These are phyloP conservation scores for Clavispora phyllophila DNA, from an alignment of 805 yeast species.

Conservation along the genomic window DNA sequence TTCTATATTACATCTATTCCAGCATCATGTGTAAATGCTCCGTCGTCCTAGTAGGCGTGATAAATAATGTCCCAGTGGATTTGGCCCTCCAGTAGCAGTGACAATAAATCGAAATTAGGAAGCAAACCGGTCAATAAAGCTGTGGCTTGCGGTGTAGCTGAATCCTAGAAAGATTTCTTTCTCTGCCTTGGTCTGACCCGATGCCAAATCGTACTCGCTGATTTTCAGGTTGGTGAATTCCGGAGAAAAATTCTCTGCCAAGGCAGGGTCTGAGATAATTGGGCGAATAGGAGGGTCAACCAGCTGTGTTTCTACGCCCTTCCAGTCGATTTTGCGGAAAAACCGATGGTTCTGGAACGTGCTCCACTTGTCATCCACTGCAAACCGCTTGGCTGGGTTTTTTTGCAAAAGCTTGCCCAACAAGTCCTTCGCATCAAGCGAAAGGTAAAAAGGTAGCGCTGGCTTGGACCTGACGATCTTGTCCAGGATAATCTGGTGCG, in stretches of 20 bases:
- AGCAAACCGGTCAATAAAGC: conserved; percentile 26
- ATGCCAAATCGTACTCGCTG: conserved; percentile 15
- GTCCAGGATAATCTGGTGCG: conserved; percentile 35
- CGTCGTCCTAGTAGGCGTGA: too few species aligned
- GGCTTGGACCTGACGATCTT: conserved; percentile 33
- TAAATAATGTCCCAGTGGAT: too few species aligned
- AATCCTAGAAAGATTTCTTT: conserved; percentile 33
- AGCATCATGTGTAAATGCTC: too few species aligned
- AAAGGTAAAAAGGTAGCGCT: conserved; percentile 36
- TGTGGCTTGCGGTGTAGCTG: conserved; percentile 39
- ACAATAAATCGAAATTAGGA: not conserved
- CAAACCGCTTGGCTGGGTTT: conserved; percentile 32
- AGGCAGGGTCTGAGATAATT: conserved; percentile 37
- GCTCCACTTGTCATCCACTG: conserved; percentile 32
- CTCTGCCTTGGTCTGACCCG: conserved; percentile 5
- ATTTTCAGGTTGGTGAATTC: conserved; percentile 37
- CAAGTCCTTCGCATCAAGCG: conserved; percentile 39
- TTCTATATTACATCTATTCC: too few species aligned
- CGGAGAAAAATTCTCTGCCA: conserved; percentile 41
- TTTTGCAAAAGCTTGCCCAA: conserved; percentile 33
- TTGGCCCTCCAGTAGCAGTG: too few species aligned
- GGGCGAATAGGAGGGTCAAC: conserved; percentile 38
- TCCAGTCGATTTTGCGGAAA: conserved; percentile 36
- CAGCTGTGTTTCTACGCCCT: conserved; percentile 23
- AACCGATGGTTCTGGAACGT: conserved; percentile 33